Percentiles rank a stretch among this genome's conserved stretches.
phyloP scores from a whole-genome alignment of 2,329 filamentous ascomycete genomes.

The Phyllosticta citriasiana region DNA sequence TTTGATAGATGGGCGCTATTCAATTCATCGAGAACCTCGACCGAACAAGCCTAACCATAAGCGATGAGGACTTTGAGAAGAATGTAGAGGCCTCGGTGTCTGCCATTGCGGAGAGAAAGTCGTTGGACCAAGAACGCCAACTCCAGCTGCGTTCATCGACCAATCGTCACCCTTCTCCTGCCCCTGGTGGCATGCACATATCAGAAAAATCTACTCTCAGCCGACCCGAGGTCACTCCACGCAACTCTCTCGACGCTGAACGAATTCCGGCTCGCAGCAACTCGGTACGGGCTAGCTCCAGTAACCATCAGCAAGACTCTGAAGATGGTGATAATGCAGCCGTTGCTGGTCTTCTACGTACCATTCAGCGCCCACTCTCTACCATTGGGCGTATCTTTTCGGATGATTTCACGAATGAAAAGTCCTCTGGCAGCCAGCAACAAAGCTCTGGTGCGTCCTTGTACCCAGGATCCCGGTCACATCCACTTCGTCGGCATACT shows the following conservation, averaged over 20 bases:
- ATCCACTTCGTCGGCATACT: neutral
- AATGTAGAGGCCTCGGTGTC: conserved; percentile 96
- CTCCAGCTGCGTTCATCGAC: conserved; percentile 11
- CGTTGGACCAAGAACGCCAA: conserved; percentile 32
- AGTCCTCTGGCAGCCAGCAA: conserved; percentile 9
- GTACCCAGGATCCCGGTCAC: neutral
- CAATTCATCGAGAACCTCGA: conserved; percentile 97
- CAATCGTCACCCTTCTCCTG: conserved; percentile 33
- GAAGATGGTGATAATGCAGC: conserved; percentile 63
- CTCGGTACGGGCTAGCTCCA: conserved; percentile 26
- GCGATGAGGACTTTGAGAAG: conserved; percentile 87
- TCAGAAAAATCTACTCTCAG: conserved; percentile 42
- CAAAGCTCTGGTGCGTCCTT: neutral
- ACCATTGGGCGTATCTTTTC: conserved; percentile 94
- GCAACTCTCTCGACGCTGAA: conserved; percentile 51
- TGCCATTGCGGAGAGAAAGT: conserved; percentile 85
- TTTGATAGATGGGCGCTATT: conserved; percentile 68
- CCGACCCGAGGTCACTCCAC: conserved; percentile 47
- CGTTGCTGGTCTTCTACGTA: conserved; percentile 74
- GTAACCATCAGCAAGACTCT: conserved; percentile 19
- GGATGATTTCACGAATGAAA: conserved; percentile 42
- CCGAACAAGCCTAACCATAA: conserved; percentile 83
- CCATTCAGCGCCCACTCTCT: conserved; percentile 81
- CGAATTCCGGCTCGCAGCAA: conserved; percentile 47
- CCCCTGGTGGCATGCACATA: conserved; percentile 23